Evolutionary conservation across 2,329 filamentous ascomycete genomes (phyloP).

Genomic region (Botrytis porri): DNA sequence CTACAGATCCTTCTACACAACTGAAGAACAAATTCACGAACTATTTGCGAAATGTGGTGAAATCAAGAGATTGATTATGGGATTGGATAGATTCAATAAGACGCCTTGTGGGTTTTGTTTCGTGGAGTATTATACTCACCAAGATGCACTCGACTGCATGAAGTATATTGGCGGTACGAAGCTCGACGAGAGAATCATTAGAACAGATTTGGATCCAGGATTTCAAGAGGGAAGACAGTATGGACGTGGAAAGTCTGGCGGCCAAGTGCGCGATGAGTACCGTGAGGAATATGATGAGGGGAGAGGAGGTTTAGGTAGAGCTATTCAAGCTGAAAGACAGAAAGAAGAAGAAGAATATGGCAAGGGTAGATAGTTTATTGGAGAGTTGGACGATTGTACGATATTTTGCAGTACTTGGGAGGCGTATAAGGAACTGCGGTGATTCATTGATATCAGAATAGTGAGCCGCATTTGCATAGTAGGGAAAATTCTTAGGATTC

Average conservation of each 20-base stretch:
- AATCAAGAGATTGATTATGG: conserved; percentile 98
- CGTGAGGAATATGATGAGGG: conserved; percentile 96
- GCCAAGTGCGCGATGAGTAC: conserved; percentile 97
- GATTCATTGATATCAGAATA: conserved; percentile 14
- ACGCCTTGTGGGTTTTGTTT: conserved; percentile 99
- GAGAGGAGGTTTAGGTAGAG: conserved; percentile 81
- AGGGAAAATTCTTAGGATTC: conserved; percentile 22
- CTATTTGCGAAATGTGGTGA: conserved; percentile 95
- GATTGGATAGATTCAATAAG: conserved; percentile 93
- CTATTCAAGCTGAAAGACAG: conserved; percentile 61
- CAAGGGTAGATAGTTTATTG: conserved; percentile 47
- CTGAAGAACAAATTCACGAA: conserved; percentile 98
- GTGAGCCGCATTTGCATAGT: conserved; percentile 15
- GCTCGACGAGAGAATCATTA: conserved; percentile 93
- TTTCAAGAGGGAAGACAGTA: conserved; percentile 97
- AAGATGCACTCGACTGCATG: conserved; percentile 95
- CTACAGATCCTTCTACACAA: conserved; percentile 88
- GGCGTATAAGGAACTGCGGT: conserved; percentile 17
- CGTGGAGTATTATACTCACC: conserved; percentile 97
- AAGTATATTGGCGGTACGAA: conserved; percentile 99
- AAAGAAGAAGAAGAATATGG: conserved; percentile 60
- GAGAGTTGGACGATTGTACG: conserved; percentile 23
- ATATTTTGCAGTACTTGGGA: conserved; percentile 4
- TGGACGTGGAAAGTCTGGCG: conserved; percentile 89
- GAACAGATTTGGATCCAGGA: conserved; percentile 91